phyloP scores from a whole-genome alignment of 2,329 filamentous ascomycete genomes.

The Monilinia vaccinii-corymbosi region DNA sequence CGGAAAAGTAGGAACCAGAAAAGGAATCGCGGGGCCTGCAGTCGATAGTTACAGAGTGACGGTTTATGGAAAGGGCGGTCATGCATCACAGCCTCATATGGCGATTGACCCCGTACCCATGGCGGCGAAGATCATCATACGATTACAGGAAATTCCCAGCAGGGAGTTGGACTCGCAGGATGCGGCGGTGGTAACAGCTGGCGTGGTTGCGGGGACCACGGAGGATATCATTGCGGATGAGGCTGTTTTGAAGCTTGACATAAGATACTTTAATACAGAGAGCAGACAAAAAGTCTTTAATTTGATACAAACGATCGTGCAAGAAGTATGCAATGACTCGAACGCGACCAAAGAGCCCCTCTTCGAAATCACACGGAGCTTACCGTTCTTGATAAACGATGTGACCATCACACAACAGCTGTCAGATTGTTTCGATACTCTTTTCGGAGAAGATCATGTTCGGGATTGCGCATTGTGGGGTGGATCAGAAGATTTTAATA shows the following conservation, averaged over 20 bases:
- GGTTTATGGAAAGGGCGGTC: constrained; percentile 36
- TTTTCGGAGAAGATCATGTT: constrained; percentile 20
- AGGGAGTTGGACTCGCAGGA: constrained; percentile 34
- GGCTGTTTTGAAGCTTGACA: constrained; percentile 34
- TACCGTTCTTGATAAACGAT: constrained; percentile 24
- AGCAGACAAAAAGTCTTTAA: constrained; percentile 31
- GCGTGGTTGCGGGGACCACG: constrained; percentile 34
- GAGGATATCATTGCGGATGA: constrained; percentile 39
- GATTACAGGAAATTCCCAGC: constrained; percentile 34
- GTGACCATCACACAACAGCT: constrained; percentile 12
- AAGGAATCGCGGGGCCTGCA: constrained; percentile 30
- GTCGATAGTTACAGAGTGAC: constrained; percentile 33
- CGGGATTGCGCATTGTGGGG: constrained; percentile 11
- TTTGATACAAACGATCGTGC: constrained; percentile 37
- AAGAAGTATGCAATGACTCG: constrained; percentile 40
- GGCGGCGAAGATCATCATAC: constrained; percentile 34
- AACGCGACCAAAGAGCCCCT: constrained; percentile 31
- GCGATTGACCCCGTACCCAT: constrained; percentile 40
- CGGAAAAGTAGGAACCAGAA: constrained; percentile 29
- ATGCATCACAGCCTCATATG: constrained; percentile 34
- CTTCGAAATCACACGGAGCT: constrained; percentile 13
- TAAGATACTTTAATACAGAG: constrained; percentile 31
- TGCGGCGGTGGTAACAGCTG: constrained; percentile 37
- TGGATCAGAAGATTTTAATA: constrained; percentile 31
- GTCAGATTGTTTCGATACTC: constrained; percentile 10